Base-by-base conservation (phyloP, 257 asterid genomes). In the Jacaranda mimosifolia region DNA sequence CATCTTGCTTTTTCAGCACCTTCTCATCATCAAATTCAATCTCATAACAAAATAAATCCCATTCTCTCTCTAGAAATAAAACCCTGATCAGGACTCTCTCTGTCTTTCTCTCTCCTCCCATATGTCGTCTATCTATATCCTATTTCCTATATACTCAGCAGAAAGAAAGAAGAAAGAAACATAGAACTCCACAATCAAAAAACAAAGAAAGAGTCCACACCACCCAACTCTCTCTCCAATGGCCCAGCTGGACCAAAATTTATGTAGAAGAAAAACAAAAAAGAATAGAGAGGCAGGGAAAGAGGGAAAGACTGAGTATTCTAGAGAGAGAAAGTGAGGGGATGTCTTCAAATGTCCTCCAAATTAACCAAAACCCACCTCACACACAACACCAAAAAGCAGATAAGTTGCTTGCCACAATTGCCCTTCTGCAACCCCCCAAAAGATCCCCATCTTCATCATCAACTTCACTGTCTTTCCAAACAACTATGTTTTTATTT, bases 351-450 rank as follows among this genome's bases (percentile, higher is more conserved):
- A 73, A 75, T 79, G 66, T 81, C 89, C 81, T 84, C 86, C 81
- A 80, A 90, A 79, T 67, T 76, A 76, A 70, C 79, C 80, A 82
- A 85, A 78, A 79, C 80, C 84, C 81, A 83, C 82, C 84, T 71
- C 88, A 74, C 67, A 14, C 80, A 69, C 84, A 76, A 13, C 76
- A 68, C 78, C 82, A 80, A 77, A 66, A 81, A 57, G 82, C 83
- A 62, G 83, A 74, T 49, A 70, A 17, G 8, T 69, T 60, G 21
- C 57, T 64, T 92, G 55, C 91, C 97, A 86, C 72, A 91, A 94
- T 82, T 92, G 69, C 97, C 98, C 97, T 87, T 89, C 92, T 87
- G 93, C 98, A 89, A 90, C 87, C 78, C 84, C 89, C 91, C 86
- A 81, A 83, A 86, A 85, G 66, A 72, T 67, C 79, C 78, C 77